phyloP scores from a whole-genome alignment of 805 yeast genomes.

The Kuraishia cidri region DNA sequence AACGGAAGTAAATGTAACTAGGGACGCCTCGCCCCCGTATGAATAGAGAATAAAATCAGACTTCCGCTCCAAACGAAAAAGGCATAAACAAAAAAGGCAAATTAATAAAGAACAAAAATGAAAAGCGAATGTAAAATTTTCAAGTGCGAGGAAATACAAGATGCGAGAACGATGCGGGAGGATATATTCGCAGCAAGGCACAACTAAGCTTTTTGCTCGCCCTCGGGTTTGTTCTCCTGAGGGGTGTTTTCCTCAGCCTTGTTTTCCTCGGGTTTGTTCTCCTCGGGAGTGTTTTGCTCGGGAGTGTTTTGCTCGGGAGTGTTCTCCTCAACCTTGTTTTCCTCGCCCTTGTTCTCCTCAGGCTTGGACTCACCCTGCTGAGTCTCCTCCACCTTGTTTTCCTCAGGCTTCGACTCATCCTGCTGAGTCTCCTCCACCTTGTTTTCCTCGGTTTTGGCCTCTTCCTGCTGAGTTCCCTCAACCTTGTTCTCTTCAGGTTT shows the following conservation, averaged over 20 bases:
- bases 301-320: not conserved
- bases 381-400: not conserved
- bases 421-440: not conserved
- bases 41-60: not conserved
- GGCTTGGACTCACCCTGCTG: not conserved
- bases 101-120: not conserved
- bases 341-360: not conserved
- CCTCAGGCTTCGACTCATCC: not conserved
- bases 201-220: too few relatives aligned
- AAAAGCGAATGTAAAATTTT: not conserved
- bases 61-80: not conserved
- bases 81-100: not conserved
- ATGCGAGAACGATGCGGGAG: too few relatives aligned
- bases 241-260: not conserved
- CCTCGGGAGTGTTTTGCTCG: not conserved
- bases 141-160: too few relatives aligned
- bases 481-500: not conserved
- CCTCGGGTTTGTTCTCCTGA: not conserved
- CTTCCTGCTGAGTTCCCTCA: not conserved
- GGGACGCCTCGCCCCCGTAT: too few relatives aligned
- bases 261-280: not conserved
- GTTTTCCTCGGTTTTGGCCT: conserved; percentile 1
- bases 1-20: too few relatives aligned
- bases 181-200: too few relatives aligned
- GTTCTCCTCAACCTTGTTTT: not conserved